Conservation (phyloP, 352 stramenopile species). For the Pythium insidiosum region DNA sequence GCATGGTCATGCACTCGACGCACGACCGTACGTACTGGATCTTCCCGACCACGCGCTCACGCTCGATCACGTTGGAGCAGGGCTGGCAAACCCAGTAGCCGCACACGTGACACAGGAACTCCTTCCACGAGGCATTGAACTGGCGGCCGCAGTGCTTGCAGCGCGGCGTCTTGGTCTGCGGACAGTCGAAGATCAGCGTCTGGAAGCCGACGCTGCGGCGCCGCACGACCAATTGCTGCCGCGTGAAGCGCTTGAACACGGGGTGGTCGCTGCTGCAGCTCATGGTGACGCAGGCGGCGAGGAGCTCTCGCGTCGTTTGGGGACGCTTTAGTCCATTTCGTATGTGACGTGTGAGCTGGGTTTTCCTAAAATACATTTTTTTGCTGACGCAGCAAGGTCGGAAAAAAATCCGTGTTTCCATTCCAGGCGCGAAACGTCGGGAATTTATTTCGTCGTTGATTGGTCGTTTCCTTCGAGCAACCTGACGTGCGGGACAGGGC, state of each 20-base stretch:
- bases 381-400: background rate
- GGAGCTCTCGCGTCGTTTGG: background rate
- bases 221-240: slow-evolving; percentile 38
- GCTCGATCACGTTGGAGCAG: slow-evolving; percentile 47
- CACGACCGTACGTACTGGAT: slow-evolving; percentile 46
- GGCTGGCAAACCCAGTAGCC: slow-evolving; percentile 37
- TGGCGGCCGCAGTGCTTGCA: slow-evolving; percentile 36
- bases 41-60: slow-evolving; percentile 31
- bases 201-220: slow-evolving; percentile 44
- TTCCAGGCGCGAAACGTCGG: too few species aligned
- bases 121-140: slow-evolving; percentile 42
- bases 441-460: too few species aligned
- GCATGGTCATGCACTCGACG: slow-evolving; percentile 26
- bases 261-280: slow-evolving; percentile 24
- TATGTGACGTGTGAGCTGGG: too few species aligned
- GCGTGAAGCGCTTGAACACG: slow-evolving; percentile 41
- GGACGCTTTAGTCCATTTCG: background rate
- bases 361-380: background rate
- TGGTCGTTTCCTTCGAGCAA: too few species aligned
- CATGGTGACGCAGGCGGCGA: background rate
- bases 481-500: too few species aligned
- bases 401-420: too few species aligned
- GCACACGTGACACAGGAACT: slow-evolving; percentile 41
- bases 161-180: slow-evolving; percentile 2
- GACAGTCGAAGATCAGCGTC: slow-evolving; percentile 21